Evolutionary conservation across 345 rosid genomes (phyloP), one percentile per base, ranked within the genome.

Genomic region (Brassica cretica): DNA sequence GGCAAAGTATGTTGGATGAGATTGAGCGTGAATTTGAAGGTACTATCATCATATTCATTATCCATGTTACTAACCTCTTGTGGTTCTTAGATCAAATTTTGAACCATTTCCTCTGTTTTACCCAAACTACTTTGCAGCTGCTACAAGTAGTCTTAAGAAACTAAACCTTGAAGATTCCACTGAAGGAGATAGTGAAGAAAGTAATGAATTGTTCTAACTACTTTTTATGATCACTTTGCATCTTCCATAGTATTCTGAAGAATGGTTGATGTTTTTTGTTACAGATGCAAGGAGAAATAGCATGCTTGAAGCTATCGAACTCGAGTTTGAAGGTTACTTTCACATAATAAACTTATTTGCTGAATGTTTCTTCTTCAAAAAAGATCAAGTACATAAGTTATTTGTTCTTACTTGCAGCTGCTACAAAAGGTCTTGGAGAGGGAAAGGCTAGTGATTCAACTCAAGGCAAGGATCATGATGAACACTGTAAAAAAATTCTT

Each of bases 21-120:
- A 75, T 80, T 55, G 83, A 80, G 30, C 83, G 79, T 64, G 83
- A 80, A 59, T 80, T 75, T 15, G 83, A 75, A 80, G 83, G 83
- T 80, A 58, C 4, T 49, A 44, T 49, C 1, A 6, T 59, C 32
- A 46, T 8, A 25, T 8, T 25, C 19, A 5, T 0, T 29, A n/a
- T 66, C 7, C 0, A 4, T 29, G 6, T 21, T 44, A 12, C 19
- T 68, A n/a, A 39, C 32, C 59, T 64, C 11, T 5, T 56, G 12
- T 44, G 25, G 65, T 70, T 68, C 25, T 3, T 0, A 0, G 46
- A 68, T 24, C 21, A 41, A 64, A 64, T 39, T 18, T 74, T 74
- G 72, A 55, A 55, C 21, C 2, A 63, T 69, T 39, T 69, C 12
- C 16, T 69, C 66, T 79, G 37, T 64, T 69, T 64, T 35, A 7